phyloP scores from a whole-genome alignment of 1,284 basidiomycete species.

The Cutaneotrichosporon spelunceum region DNA sequence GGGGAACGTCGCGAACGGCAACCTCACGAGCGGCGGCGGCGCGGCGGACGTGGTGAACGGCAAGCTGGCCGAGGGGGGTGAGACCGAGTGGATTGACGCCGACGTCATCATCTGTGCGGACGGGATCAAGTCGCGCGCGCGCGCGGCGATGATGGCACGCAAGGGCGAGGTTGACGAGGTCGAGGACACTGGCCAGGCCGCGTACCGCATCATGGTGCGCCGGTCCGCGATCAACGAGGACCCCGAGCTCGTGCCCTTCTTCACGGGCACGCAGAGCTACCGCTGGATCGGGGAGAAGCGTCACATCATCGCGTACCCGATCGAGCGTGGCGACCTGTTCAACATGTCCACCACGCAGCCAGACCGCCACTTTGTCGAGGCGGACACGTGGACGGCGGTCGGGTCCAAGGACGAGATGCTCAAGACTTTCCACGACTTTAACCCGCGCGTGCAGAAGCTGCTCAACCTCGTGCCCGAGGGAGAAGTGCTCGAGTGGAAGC shows the following conservation, averaged over 20 bases:
- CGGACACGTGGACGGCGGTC: conserved; percentile 45
- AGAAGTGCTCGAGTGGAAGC: conserved; percentile 50
- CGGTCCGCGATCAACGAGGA: conserved; percentile 43
- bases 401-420: conserved; percentile 47
- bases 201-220: conserved; percentile 49
- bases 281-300: conserved; percentile 50
- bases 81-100: conserved; percentile 40
- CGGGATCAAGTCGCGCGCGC: conserved; percentile 45
- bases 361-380: conserved; percentile 44
- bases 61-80: conserved; percentile 6
- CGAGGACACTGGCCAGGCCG: conserved; percentile 51
- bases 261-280: conserved; percentile 40
- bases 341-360: conserved; percentile 51
- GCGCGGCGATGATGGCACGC: conserved; percentile 40
- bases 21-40: not conserved
- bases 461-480: conserved; percentile 45
- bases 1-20: conserved; percentile 5
- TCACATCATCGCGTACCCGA: conserved; percentile 52
- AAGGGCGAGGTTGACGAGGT: conserved; percentile 45
- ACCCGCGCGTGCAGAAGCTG: conserved; percentile 48
- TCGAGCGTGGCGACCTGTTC: conserved; percentile 41
- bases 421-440: conserved; percentile 45
- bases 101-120: conserved; percentile 50
- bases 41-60: not conserved
- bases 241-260: conserved; percentile 47